Base-by-base conservation (phyloP, 2,329 filamentous ascomycete genomes). In the Diaporthe eres region DNA sequence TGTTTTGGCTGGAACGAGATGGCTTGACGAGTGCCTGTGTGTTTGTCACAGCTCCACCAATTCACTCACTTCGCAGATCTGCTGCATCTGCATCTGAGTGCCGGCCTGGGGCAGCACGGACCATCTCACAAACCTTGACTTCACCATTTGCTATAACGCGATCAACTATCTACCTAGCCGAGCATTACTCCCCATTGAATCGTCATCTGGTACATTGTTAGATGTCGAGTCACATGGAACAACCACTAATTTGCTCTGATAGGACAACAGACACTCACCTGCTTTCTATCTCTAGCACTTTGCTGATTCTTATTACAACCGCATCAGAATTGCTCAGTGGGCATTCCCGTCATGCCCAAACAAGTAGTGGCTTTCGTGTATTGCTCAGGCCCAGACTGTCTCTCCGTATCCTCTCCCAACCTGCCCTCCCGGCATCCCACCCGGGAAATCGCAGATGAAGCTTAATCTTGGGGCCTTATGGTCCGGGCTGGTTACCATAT, bases 61-160 rank as follows among this genome's bases (percentile, higher is more conserved):
- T 49, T 17, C 42, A 67, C 15, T 42, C 61, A 12, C 34, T 49
- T 17, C 42, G 49, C 15, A 68, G 65, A 68, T 53, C 47, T 68
- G 8, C 63, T 39, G 47, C 65, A 68, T 25, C 63, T 51, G 44
- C 63, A 53, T n/a, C 17, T 53, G 19, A 68, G 65, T 68, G 47
- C 65, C 47, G 65, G 65, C n/a, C 65, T 53, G 31, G 65, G 65
- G 22, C 65, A 39, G 65, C 65, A 68, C 47, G 31, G 65, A 25
- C 65, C 65, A 53, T n/a, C 65, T 5, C 28, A n/a, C 15, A 19
- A 19, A 63, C 39, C 39, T 44, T 25, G n/a, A 49, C 51, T 28
- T 25, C 12, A 25, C 4, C 51, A 12, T 53, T 15, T 25, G 53
- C 8, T 22, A 19, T 7, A 57, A 57, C 49, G 25, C 49, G 1